Conservation (phyloP, 805 yeast species). For the Pichia phayaonensis region DNA sequence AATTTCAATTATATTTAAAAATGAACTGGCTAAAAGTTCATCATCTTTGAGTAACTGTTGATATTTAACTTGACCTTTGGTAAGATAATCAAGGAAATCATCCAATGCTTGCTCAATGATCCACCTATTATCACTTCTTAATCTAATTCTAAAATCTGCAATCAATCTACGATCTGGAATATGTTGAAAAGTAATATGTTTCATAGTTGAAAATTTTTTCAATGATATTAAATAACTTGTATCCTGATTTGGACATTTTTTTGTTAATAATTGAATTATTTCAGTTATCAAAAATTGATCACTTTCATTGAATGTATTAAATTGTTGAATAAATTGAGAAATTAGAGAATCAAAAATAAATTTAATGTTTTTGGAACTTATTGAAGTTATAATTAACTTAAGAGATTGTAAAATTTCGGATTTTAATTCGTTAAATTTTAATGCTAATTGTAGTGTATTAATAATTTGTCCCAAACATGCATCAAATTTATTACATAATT, state of each 20-base stretch:
- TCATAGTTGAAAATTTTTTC: conserved; percentile 3
- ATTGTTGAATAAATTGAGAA: conserved; percentile 65
- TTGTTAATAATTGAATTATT: conserved; percentile 3
- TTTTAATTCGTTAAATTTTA: conserved; percentile 56
- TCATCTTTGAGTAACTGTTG: conserved; percentile 36
- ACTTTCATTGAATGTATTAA: conserved; percentile 42
- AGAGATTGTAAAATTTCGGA: conserved; percentile 61
- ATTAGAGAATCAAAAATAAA: conserved; percentile 68
- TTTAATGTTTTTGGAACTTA: conserved; percentile 49
- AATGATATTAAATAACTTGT: conserved; percentile 8
- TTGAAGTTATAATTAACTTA: conserved; percentile 48
- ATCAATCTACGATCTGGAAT: conserved; percentile 1
- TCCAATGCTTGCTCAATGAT: conserved; percentile 66
- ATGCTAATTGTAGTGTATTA: conserved; percentile 74
- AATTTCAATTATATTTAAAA: conserved; percentile 19
- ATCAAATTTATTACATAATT: conserved; percentile 36
- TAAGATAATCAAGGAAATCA: conserved; percentile 50
- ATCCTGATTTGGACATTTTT: conserved; percentile 5
- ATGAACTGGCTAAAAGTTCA: conserved; percentile 27
- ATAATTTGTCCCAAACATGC: conserved; percentile 74
- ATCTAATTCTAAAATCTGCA: conserved; percentile 46
- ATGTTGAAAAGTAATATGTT: conserved; percentile 3
- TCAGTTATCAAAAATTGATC: conserved; percentile 41
- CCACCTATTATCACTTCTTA: conserved; percentile 55
- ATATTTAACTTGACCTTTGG: conserved; percentile 42